phyloP scores from a whole-genome alignment of 2,329 filamentous ascomycete species.

The Rachicladosporium sp. region DNA sequence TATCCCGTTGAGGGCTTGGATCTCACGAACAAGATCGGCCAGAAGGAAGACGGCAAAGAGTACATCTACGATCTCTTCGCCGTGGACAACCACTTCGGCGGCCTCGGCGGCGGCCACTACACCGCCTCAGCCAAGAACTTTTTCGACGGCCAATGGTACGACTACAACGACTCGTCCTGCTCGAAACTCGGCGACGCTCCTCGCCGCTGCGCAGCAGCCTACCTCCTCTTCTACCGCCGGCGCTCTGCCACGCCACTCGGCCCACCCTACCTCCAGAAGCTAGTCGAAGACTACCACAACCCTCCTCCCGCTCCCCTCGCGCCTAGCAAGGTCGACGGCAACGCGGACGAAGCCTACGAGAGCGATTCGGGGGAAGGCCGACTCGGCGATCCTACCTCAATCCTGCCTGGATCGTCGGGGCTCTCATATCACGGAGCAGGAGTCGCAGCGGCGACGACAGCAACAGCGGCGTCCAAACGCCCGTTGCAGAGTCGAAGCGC shows the following conservation, averaged over 20 bases:
- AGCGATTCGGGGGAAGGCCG: conserved; percentile 64
- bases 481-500: background rate
- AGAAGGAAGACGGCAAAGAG: conserved; percentile 67
- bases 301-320: conserved; percentile 26
- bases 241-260: conserved; percentile 67
- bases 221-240: conserved; percentile 90
- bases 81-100: conserved; percentile 91
- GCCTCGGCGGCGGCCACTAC: conserved; percentile 89
- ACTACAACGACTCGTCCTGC: conserved; percentile 60
- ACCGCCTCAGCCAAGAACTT: conserved; percentile 93
- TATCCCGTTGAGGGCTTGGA: conserved; percentile 85
- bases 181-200: conserved; percentile 11
- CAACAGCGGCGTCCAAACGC: conserved; percentile 4
- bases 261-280: conserved; percentile 58
- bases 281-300: conserved; percentile 52
- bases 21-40: conserved; percentile 63
- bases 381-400: conserved; percentile 67
- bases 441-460: conserved; percentile 18
- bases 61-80: conserved; percentile 88
- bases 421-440: conserved; percentile 61
- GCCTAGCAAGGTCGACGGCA: conserved; percentile 1
- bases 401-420: conserved; percentile 84
- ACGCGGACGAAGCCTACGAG: conserved; percentile 30
- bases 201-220: conserved; percentile 55
- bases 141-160: conserved; percentile 79